phyloP scores from a whole-genome alignment of 1,139 yeast species.

The Yamadazyma oceani region DNA sequence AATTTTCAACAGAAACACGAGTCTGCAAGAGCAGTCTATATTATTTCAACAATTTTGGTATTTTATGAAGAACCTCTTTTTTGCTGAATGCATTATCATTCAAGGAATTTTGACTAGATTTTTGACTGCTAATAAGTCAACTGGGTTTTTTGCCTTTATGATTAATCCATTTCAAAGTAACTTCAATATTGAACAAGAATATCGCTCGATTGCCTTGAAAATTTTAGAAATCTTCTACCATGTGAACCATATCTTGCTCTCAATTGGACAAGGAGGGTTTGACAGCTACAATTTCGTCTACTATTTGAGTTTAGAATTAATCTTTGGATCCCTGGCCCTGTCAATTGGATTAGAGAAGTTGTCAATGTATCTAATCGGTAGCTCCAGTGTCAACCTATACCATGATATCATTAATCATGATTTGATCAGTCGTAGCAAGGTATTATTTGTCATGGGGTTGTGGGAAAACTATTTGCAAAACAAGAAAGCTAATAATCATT shows the following conservation, averaged over 20 bases:
- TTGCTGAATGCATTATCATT: conserved; percentile 52
- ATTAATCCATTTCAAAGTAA: conserved; percentile 1
- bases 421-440: conserved; percentile 46
- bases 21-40: conserved; percentile 14
- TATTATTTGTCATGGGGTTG: conserved; percentile 55
- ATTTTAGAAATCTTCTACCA: conserved; percentile 51
- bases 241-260: conserved; percentile 53
- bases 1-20: conserved; percentile 20
- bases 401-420: conserved; percentile 32
- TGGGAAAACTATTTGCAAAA: conserved; percentile 58
- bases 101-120: conserved; percentile 55
- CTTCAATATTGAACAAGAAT: conserved; percentile 23
- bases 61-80: conserved; percentile 44
- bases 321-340: conserved; percentile 27
- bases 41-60: conserved; percentile 33
- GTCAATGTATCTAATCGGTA: conserved; percentile 41
- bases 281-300: conserved; percentile 69
- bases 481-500: conserved; percentile 21
- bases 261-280: conserved; percentile 71
- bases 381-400: conserved; percentile 38
- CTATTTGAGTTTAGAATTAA: conserved; percentile 49
- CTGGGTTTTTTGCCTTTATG: conserved; percentile 9
- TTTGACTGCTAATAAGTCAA: conserved; percentile 11
- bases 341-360: conserved; percentile 34
- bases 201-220: conserved; percentile 32